Evolutionary conservation across 2,329 filamentous ascomycete species (phyloP).

Genomic region (Botrytis pseudocinerea): DNA sequence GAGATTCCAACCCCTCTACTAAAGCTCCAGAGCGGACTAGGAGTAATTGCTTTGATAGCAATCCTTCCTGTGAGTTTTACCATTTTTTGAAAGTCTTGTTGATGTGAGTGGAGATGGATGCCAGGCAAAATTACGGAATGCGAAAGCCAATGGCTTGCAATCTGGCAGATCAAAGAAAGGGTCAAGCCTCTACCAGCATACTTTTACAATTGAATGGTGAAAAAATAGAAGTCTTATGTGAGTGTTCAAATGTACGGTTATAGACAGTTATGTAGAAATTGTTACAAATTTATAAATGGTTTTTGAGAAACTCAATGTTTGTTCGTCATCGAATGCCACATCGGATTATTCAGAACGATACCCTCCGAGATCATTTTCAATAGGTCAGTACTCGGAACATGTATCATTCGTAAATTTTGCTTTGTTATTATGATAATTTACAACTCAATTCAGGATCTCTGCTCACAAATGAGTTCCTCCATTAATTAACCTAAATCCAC

Average conservation of each 20-base stretch:
- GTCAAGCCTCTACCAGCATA: constrained; percentile 11
- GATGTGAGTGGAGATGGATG: background rate
- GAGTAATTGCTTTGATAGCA: constrained; percentile 28
- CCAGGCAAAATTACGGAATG: constrained; percentile 19
- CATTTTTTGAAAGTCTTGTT: constrained; percentile 28
- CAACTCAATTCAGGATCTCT: background rate
- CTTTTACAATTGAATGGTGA: background rate
- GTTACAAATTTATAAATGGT: constrained; percentile 2
- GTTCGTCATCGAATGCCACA: constrained; percentile 19
- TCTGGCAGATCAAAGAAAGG: constrained; percentile 19
- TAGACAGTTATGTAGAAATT: background rate
- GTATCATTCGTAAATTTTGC: background rate
- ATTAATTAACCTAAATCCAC: background rate
- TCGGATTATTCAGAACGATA: constrained; percentile 7
- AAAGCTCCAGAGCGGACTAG: constrained; percentile 10
- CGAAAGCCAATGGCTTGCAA: constrained; percentile 36
- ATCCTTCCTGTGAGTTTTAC: constrained; percentile 29
- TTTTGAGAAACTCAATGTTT: constrained; percentile 14
- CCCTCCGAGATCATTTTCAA: constrained; percentile 7
- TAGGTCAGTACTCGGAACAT: background rate
- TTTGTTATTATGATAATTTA: constrained; percentile 14
- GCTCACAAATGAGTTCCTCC: constrained; percentile 1
- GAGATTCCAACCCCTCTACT: constrained; percentile 8
- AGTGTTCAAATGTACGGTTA: background rate
- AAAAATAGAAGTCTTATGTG: background rate